These are phyloP conservation scores for Aspergillus mulundensis DNA, from an alignment of 495 filamentous ascomycete genomes.

Conservation along the genomic window DNA sequence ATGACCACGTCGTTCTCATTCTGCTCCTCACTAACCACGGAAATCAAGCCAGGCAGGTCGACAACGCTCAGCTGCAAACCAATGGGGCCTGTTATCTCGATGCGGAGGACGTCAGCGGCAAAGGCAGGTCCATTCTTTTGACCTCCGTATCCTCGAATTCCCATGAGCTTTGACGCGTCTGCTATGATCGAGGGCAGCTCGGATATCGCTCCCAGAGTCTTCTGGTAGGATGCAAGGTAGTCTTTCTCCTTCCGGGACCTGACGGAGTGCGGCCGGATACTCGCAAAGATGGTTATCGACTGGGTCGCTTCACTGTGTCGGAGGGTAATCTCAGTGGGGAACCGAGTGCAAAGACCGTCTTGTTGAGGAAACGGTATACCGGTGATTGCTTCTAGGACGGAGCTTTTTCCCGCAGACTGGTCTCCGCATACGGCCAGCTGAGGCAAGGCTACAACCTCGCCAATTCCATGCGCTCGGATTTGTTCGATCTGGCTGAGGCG, in stretches of 20 bases:
- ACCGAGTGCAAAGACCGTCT: slow-evolving; percentile 34
- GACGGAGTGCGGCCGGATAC: slow-evolving; percentile 10
- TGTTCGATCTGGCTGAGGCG: slow-evolving; percentile 24
- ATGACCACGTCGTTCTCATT: slow-evolving; percentile 31
- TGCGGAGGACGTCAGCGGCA: too few species aligned
- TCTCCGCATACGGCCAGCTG: slow-evolving; percentile 67
- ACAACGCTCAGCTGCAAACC: slow-evolving; percentile 62
- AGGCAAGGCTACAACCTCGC: slow-evolving; percentile 54
- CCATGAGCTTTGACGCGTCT: slow-evolving; percentile 39
- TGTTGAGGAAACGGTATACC: slow-evolving; percentile 36
- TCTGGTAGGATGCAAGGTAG: slow-evolving; percentile 12
- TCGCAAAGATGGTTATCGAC: slow-evolving; percentile 12
- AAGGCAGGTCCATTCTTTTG: too few species aligned
- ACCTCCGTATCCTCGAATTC: slow-evolving; percentile 49
- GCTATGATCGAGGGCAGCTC: slow-evolving; percentile 42
- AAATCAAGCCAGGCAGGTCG: slow-evolving; percentile 61
- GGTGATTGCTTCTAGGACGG: slow-evolving; percentile 44
- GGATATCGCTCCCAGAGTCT: slow-evolving; percentile 10
- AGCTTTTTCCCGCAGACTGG: slow-evolving; percentile 45
- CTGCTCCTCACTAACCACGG: slow-evolving; percentile 36
- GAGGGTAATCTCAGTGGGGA: slow-evolving; percentile 48
- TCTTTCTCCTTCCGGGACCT: slow-evolving; percentile 3
- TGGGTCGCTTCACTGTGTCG: slow-evolving; percentile 26
- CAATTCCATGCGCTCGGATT: slow-evolving; percentile 51
- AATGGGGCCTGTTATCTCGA: slow-evolving; percentile 58